Conservation (phyloP, 2,329 filamentous ascomycete genomes). For the Conoideocrella luteorostrata region DNA sequence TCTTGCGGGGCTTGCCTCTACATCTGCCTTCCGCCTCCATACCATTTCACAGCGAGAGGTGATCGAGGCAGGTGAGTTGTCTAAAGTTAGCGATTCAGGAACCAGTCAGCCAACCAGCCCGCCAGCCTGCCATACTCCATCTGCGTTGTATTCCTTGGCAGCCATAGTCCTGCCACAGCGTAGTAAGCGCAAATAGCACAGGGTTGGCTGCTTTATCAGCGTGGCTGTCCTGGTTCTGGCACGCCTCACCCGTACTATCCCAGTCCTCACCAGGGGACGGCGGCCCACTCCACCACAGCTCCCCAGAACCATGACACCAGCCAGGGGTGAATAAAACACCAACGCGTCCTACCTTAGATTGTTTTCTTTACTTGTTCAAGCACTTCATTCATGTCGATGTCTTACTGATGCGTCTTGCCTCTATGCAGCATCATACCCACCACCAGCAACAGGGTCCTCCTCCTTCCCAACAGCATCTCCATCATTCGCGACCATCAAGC, state of each 20-base stretch:
- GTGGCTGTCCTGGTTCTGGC: constrained; percentile 37
- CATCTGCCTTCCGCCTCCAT: too few species aligned
- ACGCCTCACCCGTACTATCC: constrained; percentile 44
- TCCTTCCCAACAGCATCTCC: constrained; percentile 54
- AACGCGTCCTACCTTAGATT: constrained; percentile 38
- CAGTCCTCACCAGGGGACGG: constrained; percentile 37
- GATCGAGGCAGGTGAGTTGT: too few species aligned
- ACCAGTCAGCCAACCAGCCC: too few species aligned
- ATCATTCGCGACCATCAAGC: constrained; percentile 65
- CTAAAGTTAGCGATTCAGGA: neutral
- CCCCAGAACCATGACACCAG: constrained; percentile 40
- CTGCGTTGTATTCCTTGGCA: neutral
- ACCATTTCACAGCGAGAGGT: too few species aligned
- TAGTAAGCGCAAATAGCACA: constrained; percentile 18
- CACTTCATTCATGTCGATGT: constrained; percentile 30
- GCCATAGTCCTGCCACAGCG: constrained; percentile 15
- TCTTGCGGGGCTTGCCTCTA: neutral
- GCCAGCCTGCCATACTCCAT: neutral
- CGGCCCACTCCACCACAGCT: constrained; percentile 29
- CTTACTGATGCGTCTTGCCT: constrained; percentile 54
- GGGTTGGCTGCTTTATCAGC: constrained; percentile 33
- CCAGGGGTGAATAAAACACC: constrained; percentile 45
- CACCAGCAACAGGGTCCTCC: constrained; percentile 67
- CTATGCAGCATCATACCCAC: constrained; percentile 71
- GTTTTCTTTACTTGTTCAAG: constrained; percentile 30